A percentile compares a stretch with the other conserved stretches of the same genome.
phyloP scores from a whole-genome alignment of 1,284 basidiomycete genomes.

The Amylostereum chailletii region DNA sequence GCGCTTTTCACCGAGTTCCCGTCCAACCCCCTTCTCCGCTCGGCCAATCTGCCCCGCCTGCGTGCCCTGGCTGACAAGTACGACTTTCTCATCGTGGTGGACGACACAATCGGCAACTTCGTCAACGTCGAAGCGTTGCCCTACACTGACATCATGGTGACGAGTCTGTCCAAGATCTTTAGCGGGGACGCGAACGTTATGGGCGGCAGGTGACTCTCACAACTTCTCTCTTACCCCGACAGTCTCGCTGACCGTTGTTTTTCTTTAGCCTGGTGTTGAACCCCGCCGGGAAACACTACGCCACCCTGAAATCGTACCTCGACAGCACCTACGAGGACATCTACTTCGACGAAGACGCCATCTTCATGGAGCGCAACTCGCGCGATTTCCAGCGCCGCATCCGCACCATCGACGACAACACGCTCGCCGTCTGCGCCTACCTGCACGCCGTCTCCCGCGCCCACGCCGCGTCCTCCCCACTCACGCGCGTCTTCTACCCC shows the following conservation, averaged over 20 bases:
- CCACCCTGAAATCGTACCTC: slow-evolving; percentile 30
- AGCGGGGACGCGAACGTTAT: slow-evolving; percentile 95
- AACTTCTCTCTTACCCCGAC: neutral
- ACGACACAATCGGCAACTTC: slow-evolving; percentile 96
- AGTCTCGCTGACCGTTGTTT: too few species aligned
- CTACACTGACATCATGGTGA: slow-evolving; percentile 89
- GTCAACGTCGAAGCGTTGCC: slow-evolving; percentile 91
- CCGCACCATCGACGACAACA: slow-evolving; percentile 54
- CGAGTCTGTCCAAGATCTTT: slow-evolving; percentile 92
- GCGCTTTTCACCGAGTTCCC: slow-evolving; percentile 87
- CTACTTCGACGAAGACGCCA: slow-evolving; percentile 54
- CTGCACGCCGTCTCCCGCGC: slow-evolving; percentile 55
- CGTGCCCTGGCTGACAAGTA: slow-evolving; percentile 82
- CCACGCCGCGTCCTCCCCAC: slow-evolving; percentile 20
- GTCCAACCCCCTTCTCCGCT: slow-evolving; percentile 88
- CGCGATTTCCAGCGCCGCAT: slow-evolving; percentile 51
- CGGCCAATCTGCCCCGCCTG: slow-evolving; percentile 74
- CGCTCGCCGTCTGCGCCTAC: slow-evolving; percentile 76
- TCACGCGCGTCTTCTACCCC: slow-evolving; percentile 89
- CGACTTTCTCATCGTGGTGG: slow-evolving; percentile 84
- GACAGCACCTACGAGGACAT: slow-evolving; percentile 43
- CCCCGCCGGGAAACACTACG: slow-evolving; percentile 36
- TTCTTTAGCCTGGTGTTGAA: slow-evolving; percentile 42
- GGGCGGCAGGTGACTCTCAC: slow-evolving; percentile 77
- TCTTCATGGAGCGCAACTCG: slow-evolving; percentile 64